phyloP scores from a whole-genome alignment of 2,329 filamentous ascomycete genomes.

The Calonectria pseudoreteaudii region DNA sequence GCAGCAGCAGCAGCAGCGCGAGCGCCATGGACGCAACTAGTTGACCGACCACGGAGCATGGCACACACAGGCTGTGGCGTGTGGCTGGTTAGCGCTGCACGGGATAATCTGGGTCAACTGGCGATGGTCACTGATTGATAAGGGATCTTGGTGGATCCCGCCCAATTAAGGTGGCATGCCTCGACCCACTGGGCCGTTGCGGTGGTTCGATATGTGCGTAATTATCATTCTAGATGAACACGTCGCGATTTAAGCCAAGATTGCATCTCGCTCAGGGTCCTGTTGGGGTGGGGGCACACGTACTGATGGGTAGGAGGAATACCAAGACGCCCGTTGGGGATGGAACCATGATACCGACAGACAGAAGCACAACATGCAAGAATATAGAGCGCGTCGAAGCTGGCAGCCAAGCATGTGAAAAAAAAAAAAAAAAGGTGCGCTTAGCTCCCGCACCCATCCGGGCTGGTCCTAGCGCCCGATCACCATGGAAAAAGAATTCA shows the following conservation, averaged over 20 bases:
- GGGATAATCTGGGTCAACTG: slow-evolving; percentile 7
- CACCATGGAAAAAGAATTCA: not conserved
- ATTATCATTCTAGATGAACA: not conserved
- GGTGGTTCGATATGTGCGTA: slow-evolving; percentile 10
- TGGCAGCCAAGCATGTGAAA: not conserved
- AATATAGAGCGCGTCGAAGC: not conserved
- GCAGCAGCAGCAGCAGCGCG: not conserved
- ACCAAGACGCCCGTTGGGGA: not conserved
- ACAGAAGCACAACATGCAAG: not conserved
- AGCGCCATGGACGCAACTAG: not conserved
- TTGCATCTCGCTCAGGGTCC: not conserved
- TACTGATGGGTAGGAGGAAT: not conserved
- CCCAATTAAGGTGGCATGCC: not conserved
- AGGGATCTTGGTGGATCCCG: not conserved
- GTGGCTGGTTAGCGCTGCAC: slow-evolving; percentile 6
- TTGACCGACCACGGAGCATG: not conserved
- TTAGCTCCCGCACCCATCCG: not conserved
- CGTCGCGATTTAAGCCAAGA: not conserved
- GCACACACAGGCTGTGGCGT: not conserved
- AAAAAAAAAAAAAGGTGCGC: not conserved
- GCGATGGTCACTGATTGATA: slow-evolving; percentile 8
- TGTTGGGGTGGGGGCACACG: not conserved
- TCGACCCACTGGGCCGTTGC: not conserved
- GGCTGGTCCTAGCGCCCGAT: not conserved
- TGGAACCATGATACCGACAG: not conserved